phyloP scores from a whole-genome alignment of 352 stramenopile species.

The Peronosclerospora sorghi region DNA sequence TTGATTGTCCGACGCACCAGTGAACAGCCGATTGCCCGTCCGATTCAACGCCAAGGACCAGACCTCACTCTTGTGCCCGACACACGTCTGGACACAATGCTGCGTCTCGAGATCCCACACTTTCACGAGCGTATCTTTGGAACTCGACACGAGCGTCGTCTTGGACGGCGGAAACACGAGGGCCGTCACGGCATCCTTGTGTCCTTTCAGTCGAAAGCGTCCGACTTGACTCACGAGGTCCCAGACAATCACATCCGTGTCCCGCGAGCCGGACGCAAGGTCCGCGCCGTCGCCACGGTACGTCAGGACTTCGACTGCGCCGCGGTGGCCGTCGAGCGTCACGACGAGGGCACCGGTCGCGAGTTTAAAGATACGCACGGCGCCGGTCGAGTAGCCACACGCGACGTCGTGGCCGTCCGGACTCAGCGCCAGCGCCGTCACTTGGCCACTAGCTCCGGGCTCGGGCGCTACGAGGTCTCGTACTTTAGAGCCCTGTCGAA shows the following conservation, averaged over 20 bases:
- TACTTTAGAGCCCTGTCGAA: conserved; percentile 79
- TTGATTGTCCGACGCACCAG: conserved; percentile 75
- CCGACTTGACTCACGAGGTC: conserved; percentile 87
- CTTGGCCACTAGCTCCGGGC: conserved; percentile 38
- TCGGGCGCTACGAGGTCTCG: conserved; percentile 40
- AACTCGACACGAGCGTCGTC: conserved; percentile 60
- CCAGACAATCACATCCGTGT: conserved; percentile 92
- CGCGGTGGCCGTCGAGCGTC: conserved; percentile 85
- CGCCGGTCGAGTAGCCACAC: conserved; percentile 77
- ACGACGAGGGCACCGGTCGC: conserved; percentile 66
- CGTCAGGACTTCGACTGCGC: conserved; percentile 57
- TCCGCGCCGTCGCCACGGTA: conserved; percentile 73
- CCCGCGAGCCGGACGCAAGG: conserved; percentile 75
- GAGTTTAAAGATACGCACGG: conserved; percentile 70
- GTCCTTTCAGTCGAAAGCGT: conserved; percentile 84
- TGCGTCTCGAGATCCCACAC: conserved; percentile 91
- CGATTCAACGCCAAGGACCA: conserved; percentile 82
- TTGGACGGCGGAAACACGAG: conserved; percentile 73
- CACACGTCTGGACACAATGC: conserved; percentile 90
- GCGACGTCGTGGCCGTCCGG: conserved; percentile 69
- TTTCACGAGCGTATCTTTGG: conserved; percentile 91
- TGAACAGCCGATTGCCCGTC: conserved; percentile 52
- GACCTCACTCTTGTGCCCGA: conserved; percentile 88
- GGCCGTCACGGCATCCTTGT: conserved; percentile 89
- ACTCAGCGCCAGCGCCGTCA: conserved; percentile 68